Evolutionary conservation across 2,329 filamentous ascomycete species (phyloP), one percentile per base, ranked within the genome.

Genomic region (Arthroderma sp.): DNA sequence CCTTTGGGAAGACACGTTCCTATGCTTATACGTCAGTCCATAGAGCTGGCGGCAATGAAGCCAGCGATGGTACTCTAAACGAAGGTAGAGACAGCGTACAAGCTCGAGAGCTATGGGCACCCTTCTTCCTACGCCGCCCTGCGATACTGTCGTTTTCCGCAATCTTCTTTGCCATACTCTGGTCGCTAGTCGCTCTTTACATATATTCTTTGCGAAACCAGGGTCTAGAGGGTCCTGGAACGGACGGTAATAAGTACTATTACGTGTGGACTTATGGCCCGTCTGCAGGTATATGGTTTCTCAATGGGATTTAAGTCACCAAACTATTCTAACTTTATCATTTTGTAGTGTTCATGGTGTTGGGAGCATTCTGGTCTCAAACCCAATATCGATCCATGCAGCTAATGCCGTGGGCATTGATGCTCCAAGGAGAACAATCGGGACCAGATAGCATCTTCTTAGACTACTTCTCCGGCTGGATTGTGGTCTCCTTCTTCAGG

Each of bases 391-490:
- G 45, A 6, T 43, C 39, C 5, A 7, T 9, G 7, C 45, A 50
- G 29, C 10, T 48, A 11, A 50, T 45, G 42, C 48, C 45, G 1
- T 50, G 45, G 48, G 11, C 39, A 32, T 15, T 48, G n/a, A 48
- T 48, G 45, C 29, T 4, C 7, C 38, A 15, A 5, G 47, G 45
- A 3, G 44, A 32, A 27, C 42, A 40, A 9, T 29, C 42, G n/a
- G 36, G 41, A 9, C 47, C 47, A 7, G 33, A 47, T 29, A 44
- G 47, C 27, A 38, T 49, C 7, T 43, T 42, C 9, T 40, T 47
- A 3, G 47, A 49, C 38, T 49, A 47, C 9, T 8, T 49, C 8
- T 49, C 44, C 3, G 34, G 36, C 27, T 44, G 36, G 44, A 49
- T 43, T 27, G 11, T 49, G 29, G 29, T 38, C 36, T 42, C 44